Evolutionary conservation across 805 yeast genomes (phyloP).

Genomic region (Candida loeiensis): DNA sequence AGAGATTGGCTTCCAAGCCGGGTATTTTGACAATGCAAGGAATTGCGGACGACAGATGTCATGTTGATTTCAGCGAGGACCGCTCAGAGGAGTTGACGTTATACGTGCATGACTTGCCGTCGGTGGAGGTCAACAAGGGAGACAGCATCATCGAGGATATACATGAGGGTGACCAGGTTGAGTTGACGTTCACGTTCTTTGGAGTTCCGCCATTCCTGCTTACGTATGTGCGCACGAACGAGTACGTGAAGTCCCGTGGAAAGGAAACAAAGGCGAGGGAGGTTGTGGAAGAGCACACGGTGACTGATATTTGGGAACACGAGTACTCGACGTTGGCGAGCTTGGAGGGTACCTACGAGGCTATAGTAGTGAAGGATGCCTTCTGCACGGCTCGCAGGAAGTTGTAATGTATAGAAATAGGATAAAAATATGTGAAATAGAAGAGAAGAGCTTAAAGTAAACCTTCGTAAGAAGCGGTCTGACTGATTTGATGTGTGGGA

Average conservation of each 20-base stretch:
- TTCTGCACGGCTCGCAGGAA: slow-evolving; percentile 48
- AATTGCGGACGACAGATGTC: slow-evolving; percentile 73
- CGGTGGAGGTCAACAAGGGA: slow-evolving; percentile 85
- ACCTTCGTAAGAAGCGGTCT: too few relatives aligned
- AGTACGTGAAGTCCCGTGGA: slow-evolving; percentile 16
- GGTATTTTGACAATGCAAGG: slow-evolving; percentile 71
- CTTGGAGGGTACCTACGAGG: slow-evolving; percentile 91
- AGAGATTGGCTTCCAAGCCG: slow-evolving; percentile 74
- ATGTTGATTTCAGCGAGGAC: slow-evolving; percentile 50
- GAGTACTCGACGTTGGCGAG: slow-evolving; percentile 73
- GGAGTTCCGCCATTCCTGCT: slow-evolving; percentile 91
- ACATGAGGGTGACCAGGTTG: slow-evolving; percentile 93
- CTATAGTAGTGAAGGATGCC: slow-evolving; percentile 82
- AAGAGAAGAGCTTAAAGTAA: background rate
- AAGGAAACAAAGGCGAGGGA: slow-evolving; percentile 21
- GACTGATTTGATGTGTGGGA: too few relatives aligned
- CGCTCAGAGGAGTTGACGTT: slow-evolving; percentile 31
- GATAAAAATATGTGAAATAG: background rate
- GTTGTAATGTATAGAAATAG: background rate
- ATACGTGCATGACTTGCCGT: slow-evolving; percentile 49
- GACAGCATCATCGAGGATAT: slow-evolving; percentile 71
- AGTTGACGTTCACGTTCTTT: slow-evolving; percentile 71
- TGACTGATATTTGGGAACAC: slow-evolving; percentile 67
- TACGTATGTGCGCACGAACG: slow-evolving; percentile 74
- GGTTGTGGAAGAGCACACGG: slow-evolving; percentile 50